Conservation (phyloP, 2,329 filamentous ascomycete species). For the Penicillium brevicompactum region DNA sequence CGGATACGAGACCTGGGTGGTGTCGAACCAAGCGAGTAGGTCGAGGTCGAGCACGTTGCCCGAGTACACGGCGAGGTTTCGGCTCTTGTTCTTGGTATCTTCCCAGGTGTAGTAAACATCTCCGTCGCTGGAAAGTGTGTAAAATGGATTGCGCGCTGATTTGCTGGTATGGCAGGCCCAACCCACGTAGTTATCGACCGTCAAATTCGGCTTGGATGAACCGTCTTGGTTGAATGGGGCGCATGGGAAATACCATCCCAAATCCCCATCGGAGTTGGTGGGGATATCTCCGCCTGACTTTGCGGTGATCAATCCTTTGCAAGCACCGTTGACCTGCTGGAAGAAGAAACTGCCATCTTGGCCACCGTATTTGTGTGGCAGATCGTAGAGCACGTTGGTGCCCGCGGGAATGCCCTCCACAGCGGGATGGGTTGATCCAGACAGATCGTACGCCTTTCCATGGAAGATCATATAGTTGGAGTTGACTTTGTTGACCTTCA, state of each 20-base stretch:
- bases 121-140: slow-evolving; percentile 68
- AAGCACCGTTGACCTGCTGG: slow-evolving; percentile 96
- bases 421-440: slow-evolving; percentile 73
- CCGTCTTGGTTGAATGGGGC: slow-evolving; percentile 91
- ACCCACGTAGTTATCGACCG: slow-evolving; percentile 74
- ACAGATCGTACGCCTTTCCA: slow-evolving; percentile 83
- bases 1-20: slow-evolving; percentile 74
- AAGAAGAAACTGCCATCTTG: slow-evolving; percentile 96
- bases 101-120: slow-evolving; percentile 97
- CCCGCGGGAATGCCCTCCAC: slow-evolving; percentile 74
- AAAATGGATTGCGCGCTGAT: slow-evolving; percentile 71
- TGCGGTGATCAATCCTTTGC: slow-evolving; percentile 81
- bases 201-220: slow-evolving; percentile 73
- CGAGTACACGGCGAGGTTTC: slow-evolving; percentile 92
- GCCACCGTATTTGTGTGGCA: slow-evolving; percentile 80
- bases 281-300: slow-evolving; percentile 70
- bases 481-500: slow-evolving; percentile 81
- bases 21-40: slow-evolving; percentile 88
- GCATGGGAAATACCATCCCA: slow-evolving; percentile 98
- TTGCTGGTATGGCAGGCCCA: slow-evolving; percentile 85
- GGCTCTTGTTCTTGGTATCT: slow-evolving; percentile 82
- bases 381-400: slow-evolving; percentile 82
- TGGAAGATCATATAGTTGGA: slow-evolving; percentile 94
- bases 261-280: slow-evolving; percentile 68
- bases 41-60: slow-evolving; percentile 90